phyloP scores from a whole-genome alignment of 2,329 filamentous ascomycete genomes.

The Epichloe baconii region DNA sequence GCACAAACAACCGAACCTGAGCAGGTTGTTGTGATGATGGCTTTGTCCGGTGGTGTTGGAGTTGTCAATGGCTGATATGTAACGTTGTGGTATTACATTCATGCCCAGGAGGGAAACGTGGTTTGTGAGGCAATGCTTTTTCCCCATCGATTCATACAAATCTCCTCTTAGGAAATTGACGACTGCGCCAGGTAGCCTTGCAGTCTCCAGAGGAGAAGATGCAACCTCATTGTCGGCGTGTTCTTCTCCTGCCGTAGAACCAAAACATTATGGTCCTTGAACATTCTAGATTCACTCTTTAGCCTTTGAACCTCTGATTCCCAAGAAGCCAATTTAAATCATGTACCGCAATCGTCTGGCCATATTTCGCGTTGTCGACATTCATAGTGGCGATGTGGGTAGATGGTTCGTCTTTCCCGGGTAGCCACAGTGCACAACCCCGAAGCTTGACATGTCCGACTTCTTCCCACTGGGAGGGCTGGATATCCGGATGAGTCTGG shows the following conservation, averaged over 20 bases:
- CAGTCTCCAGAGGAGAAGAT: conserved; percentile 43
- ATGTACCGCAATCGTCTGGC: conserved; percentile 34
- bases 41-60: too few relatives aligned
- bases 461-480: conserved; percentile 31
- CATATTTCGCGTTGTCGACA: conserved; percentile 20
- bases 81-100: too few relatives aligned
- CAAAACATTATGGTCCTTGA: conserved; percentile 26
- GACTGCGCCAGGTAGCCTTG: conserved; percentile 35
- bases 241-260: conserved; percentile 27
- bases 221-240: conserved; percentile 28
- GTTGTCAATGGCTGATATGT: too few relatives aligned
- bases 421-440: conserved; percentile 33
- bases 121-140: too few relatives aligned
- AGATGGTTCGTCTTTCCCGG: conserved; percentile 9
- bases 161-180: neutral
- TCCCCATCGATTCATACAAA: neutral
- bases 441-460: conserved; percentile 25
- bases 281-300: conserved; percentile 17
- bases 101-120: too few relatives aligned
- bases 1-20: too few relatives aligned
- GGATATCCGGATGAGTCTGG: conserved; percentile 24
- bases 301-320: conserved; percentile 29
- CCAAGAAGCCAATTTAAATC: conserved; percentile 40
- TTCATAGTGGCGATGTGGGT: conserved; percentile 33
- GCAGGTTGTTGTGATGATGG: too few relatives aligned